A percentile compares a stretch with the other conserved stretches of the same genome.
These are phyloP conservation scores for Solanum piurae DNA, from an alignment of 257 asterid genomes.

Conservation along the genomic window DNA sequence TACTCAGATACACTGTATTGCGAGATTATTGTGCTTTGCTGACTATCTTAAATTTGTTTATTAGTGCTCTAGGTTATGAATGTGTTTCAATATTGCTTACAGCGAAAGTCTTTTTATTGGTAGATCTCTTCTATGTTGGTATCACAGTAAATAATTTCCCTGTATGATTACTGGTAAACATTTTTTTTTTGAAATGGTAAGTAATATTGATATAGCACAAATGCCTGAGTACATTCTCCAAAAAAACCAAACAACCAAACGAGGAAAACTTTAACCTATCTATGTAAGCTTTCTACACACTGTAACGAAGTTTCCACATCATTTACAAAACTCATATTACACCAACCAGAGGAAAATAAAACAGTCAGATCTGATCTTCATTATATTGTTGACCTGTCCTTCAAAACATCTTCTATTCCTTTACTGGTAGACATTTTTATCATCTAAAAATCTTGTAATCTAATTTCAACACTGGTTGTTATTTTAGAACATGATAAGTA, in stretches of 20 bases:
- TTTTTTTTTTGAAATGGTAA: not conserved
- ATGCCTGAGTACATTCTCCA: not conserved
- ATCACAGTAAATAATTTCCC: not conserved
- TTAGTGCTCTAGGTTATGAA: not conserved
- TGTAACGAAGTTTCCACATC: not conserved
- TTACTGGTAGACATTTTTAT: not conserved
- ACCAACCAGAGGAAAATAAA: not conserved
- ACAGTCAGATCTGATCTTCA: not conserved
- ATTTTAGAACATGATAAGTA: not conserved
- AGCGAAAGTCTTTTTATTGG: not conserved
- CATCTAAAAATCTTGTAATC: not conserved
- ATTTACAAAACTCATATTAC: not conserved
- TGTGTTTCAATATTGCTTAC: not conserved
- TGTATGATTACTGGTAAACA: not conserved
- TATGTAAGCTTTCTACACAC: not conserved
- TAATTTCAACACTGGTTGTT: not conserved
- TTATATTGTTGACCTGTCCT: not conserved
- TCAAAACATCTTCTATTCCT: not conserved
- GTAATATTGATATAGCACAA: not conserved
- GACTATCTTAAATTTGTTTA: not conserved
- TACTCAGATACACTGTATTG: not conserved
- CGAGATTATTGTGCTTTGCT: not conserved
- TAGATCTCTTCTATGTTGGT: not conserved
- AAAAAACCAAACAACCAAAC: not conserved
- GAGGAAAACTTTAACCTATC: not conserved